These are phyloP conservation scores for Pelargonium exstipulatum DNA, from an alignment of 441 rosid genomes.

Conservation along the genomic window DNA sequence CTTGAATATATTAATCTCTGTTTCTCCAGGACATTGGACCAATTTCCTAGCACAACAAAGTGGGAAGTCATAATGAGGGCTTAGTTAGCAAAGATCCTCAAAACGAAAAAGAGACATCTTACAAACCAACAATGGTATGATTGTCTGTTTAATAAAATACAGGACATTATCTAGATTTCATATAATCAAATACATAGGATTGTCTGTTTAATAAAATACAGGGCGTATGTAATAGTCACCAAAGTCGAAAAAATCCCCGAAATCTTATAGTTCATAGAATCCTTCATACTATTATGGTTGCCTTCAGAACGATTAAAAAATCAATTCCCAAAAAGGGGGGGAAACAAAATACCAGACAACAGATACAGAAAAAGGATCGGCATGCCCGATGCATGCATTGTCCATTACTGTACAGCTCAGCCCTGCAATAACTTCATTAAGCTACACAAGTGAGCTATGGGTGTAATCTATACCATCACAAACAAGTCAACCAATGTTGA, in stretches of 20 bases:
- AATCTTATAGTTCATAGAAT: neutral
- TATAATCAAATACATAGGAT: too few relatives aligned
- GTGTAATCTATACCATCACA: neutral
- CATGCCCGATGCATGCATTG: too few relatives aligned
- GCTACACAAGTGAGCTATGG: too few relatives aligned
- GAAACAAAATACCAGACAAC: neutral
- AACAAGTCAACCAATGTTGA: neutral
- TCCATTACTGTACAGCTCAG: too few relatives aligned
- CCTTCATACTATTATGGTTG: neutral
- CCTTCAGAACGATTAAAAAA: neutral
- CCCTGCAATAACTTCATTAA: too few relatives aligned
- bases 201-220: too few relatives aligned
- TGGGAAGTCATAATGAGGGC: slow-evolving; percentile 11
- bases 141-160: neutral
- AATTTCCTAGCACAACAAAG: slow-evolving; percentile 52
- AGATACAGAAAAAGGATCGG: neutral
- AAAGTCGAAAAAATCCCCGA: too few relatives aligned
- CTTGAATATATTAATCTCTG: slow-evolving; percentile 58
- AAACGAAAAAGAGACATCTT: neutral
- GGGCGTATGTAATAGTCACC: neutral
- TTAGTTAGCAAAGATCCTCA: neutral
- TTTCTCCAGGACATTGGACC: slow-evolving; percentile 57
- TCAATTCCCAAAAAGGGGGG: neutral
- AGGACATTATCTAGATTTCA: neutral
- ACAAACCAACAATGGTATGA: slow-evolving; percentile 2